These are phyloP conservation scores for Boletus tomentosulus DNA, from an alignment of 768 basidiomycete species.

Conservation along the genomic window DNA sequence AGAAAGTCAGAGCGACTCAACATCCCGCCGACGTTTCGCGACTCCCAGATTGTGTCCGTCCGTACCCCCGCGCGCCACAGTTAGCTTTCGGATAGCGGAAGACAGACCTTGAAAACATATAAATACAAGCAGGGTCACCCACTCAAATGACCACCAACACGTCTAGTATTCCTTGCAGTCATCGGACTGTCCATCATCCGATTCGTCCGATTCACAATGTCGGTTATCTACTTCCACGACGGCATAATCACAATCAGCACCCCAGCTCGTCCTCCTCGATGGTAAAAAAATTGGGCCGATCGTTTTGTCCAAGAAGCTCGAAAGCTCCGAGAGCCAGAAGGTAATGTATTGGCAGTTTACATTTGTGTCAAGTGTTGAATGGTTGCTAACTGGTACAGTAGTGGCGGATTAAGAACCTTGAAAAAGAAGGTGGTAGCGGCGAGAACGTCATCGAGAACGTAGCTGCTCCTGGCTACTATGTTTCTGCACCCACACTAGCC, in stretches of 20 bases:
- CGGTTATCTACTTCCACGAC: too few relatives aligned
- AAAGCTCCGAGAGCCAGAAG: background rate
- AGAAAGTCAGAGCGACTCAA: too few relatives aligned
- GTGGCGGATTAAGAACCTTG: background rate
- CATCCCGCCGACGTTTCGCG: too few relatives aligned
- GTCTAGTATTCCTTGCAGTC: too few relatives aligned
- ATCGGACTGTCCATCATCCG: too few relatives aligned
- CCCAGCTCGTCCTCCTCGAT: background rate
- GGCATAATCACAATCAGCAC: background rate
- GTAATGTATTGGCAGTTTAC: background rate
- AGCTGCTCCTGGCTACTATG: background rate
- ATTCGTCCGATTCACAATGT: too few relatives aligned
- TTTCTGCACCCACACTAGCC: background rate
- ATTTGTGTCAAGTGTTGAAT: background rate
- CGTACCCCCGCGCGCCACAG: too few relatives aligned
- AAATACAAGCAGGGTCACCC: too few relatives aligned
- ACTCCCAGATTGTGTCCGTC: too few relatives aligned
- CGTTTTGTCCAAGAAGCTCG: background rate
- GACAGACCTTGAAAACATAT: too few relatives aligned
- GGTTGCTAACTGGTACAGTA: background rate
- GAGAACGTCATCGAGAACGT: background rate
- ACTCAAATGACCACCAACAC: too few relatives aligned
- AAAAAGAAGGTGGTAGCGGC: background rate
- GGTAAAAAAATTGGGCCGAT: background rate
- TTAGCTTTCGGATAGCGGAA: too few relatives aligned